Evolutionary conservation across 2,329 filamentous ascomycete species (phyloP).

Genomic region (Penicillium sp.): DNA sequence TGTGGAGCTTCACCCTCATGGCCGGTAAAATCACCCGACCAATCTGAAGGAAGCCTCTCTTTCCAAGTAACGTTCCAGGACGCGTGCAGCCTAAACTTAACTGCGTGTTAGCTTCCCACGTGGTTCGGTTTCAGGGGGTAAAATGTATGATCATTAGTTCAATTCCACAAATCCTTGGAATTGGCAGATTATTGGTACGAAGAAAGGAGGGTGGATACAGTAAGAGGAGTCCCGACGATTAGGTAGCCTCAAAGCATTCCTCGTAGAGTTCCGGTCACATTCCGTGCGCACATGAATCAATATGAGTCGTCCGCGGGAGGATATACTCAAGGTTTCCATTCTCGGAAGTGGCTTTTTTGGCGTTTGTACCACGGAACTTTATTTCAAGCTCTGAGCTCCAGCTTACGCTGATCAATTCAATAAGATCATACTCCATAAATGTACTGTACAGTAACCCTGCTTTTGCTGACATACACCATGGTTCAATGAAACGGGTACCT

Average conservation of each 20-base stretch:
- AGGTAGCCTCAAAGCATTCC: background rate
- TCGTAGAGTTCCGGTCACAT: background rate
- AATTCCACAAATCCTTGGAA: background rate
- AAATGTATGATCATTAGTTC: background rate
- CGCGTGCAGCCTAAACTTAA: background rate
- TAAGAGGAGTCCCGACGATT: background rate
- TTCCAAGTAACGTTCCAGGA: background rate
- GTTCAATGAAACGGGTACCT: background rate
- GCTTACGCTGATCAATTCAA: background rate
- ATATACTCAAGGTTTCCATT: background rate
- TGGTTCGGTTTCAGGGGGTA: background rate
- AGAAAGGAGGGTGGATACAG: background rate
- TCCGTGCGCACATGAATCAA: background rate
- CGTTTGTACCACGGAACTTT: background rate
- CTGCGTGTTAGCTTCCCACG: background rate
- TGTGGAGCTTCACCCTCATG: background rate
- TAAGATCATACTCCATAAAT: background rate
- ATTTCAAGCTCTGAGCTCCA: background rate
- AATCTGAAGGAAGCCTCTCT: background rate
- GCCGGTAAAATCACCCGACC: background rate
- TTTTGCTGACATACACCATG: background rate
- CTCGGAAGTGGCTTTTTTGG: background rate
- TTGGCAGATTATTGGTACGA: background rate
- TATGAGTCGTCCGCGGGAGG: background rate
- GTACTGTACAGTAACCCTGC: too few relatives aligned